Percentiles rank a stretch among this genome's conserved stretches.
phyloP scores from a whole-genome alignment of 805 yeast genomes.

The Ascoidea asiatica region DNA sequence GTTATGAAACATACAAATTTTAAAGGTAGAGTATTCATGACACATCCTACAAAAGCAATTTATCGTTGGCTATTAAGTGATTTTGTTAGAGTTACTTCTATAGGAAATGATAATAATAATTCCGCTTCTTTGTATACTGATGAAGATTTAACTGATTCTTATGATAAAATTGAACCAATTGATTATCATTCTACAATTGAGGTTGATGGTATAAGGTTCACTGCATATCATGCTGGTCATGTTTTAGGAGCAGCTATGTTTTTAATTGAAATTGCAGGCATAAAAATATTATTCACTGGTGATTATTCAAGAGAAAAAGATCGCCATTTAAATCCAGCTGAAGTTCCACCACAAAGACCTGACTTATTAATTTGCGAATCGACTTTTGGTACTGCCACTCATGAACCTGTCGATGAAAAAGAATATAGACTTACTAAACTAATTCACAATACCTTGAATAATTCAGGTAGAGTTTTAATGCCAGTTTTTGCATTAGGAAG shows the following conservation, averaged over 20 bases:
- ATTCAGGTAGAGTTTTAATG: constrained; percentile 83
- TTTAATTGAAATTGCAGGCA: constrained; percentile 86
- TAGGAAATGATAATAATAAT: constrained; percentile 27
- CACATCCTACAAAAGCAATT: constrained; percentile 97
- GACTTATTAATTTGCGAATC: constrained; percentile 89
- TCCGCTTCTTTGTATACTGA: constrained; percentile 60
- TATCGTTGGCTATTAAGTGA: constrained; percentile 92
- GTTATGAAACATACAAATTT: constrained; percentile 96
- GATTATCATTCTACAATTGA: constrained; percentile 95
- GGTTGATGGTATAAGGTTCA: constrained; percentile 85
- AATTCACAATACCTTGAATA: constrained; percentile 69
- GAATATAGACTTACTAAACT: constrained; percentile 70
- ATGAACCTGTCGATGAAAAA: constrained; percentile 78
- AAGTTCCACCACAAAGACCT: constrained; percentile 77
- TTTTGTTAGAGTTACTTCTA: constrained; percentile 78
- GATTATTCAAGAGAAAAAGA: constrained; percentile 95
- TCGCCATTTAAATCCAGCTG: constrained; percentile 90
- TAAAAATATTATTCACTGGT: constrained; percentile 84
- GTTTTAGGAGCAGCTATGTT: constrained; percentile 98
- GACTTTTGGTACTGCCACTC: constrained; percentile 96
- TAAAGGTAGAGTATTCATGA: constrained; percentile 95
- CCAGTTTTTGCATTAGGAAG: constrained; percentile 97
- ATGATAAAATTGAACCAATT: constrained; percentile 82
- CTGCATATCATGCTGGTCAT: constrained; percentile 99
- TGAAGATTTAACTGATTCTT: constrained; percentile 77